Evolutionary conservation across 257 asterid genomes (phyloP).

Genomic region (Gardenia jasminoides): DNA sequence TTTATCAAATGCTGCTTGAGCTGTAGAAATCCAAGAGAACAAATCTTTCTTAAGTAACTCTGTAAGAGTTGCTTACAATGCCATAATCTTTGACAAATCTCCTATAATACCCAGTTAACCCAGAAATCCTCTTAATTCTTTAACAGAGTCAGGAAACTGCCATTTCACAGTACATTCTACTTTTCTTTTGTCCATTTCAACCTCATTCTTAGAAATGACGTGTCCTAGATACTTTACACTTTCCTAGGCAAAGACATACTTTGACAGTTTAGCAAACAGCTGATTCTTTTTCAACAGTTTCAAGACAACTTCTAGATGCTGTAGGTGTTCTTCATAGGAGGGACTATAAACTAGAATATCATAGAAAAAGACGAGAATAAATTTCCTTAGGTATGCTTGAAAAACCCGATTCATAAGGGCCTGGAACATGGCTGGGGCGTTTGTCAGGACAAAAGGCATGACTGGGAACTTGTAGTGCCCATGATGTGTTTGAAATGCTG

Average conservation of each 20-base stretch:
- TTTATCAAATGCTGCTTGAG: not conserved
- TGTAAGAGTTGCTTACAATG: not conserved
- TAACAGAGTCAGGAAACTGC: not conserved
- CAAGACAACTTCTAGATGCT: not conserved
- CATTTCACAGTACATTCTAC: not conserved
- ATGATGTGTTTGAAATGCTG: too few species aligned
- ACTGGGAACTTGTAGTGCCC: too few species aligned
- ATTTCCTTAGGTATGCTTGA: too few species aligned
- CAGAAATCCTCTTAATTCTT: not conserved
- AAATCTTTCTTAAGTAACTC: not conserved
- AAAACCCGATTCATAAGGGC: too few species aligned
- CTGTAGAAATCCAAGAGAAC: not conserved
- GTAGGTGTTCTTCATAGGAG: not conserved
- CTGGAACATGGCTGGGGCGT: too few species aligned
- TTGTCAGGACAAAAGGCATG: too few species aligned
- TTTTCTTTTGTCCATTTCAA: not conserved
- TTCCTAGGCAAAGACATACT: not conserved
- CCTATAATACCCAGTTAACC: too few species aligned
- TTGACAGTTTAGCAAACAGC: not conserved
- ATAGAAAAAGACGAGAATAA: too few species aligned
- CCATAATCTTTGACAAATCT: not conserved
- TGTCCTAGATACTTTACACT: not conserved
- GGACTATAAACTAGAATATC: too few species aligned
- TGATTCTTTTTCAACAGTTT: not conserved
- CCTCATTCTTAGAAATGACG: not conserved